Evolutionary conservation across 768 basidiomycete species (phyloP).

Genomic region (Candolleomyces efflorescens): DNA sequence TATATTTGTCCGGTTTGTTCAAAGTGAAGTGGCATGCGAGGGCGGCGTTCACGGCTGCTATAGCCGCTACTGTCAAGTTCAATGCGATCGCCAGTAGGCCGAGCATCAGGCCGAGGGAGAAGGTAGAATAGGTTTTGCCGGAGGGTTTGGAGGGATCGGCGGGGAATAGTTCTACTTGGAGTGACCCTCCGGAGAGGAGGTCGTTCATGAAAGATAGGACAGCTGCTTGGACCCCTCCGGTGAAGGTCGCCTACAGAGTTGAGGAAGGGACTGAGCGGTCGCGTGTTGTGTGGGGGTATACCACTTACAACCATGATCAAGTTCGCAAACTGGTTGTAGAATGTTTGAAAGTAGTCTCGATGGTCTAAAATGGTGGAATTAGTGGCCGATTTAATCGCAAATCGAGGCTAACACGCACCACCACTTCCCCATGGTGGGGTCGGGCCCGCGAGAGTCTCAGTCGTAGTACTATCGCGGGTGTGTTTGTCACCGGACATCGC

Average conservation of each 20-base stretch:
- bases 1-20: neutral
- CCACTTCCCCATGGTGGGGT: no score
- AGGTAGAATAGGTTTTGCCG: neutral
- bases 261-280: no score
- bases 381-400: no score
- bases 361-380: neutral
- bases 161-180: neutral
- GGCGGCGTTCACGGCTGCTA: conserved; percentile 1
- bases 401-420: no score
- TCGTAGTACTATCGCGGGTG: no score
- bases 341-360: neutral
- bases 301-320: conserved; percentile 3
- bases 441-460: no score
- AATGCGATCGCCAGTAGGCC: neutral
- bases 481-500: no score
- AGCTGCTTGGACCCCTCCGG: neutral
- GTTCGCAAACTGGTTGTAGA: conserved; percentile 1
- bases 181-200: neutral
- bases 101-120: conserved; percentile 1
- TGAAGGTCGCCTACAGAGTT: neutral
- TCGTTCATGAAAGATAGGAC: conserved; percentile 1
- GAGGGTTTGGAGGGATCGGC: neutral
- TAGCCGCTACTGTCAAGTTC: neutral
- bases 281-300: neutral
- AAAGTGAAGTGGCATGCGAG: neutral